phyloP scores from a whole-genome alignment of 2,329 filamentous ascomycete species.

The Fusarium decemcellulare region DNA sequence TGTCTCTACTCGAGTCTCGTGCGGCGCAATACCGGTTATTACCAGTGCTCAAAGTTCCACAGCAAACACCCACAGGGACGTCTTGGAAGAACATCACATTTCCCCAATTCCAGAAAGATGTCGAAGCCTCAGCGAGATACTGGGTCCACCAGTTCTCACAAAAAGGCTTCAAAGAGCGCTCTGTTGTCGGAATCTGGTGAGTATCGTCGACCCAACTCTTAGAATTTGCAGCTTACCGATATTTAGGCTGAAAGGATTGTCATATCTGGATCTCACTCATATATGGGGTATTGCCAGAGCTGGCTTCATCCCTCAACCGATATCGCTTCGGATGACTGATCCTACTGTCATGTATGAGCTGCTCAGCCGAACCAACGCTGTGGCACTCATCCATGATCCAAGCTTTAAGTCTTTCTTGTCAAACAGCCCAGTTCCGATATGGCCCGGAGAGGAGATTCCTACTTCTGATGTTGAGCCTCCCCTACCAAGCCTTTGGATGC shows the following conservation, averaged over 20 bases:
- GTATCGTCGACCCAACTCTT: rapidly evolving
- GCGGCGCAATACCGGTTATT: background rate
- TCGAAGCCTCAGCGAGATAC: conserved; percentile 24
- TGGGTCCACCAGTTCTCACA: conserved; percentile 23
- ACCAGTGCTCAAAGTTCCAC: conserved; percentile 31
- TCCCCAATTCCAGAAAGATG: conserved; percentile 18
- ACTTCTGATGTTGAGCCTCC: background rate
- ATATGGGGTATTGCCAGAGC: conserved; percentile 39
- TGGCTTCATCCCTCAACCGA: conserved; percentile 38
- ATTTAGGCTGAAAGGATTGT: conserved; percentile 25
- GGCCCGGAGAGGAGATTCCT: background rate
- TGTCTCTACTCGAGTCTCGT: conserved; percentile 1
- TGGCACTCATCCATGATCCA: conserved; percentile 30
- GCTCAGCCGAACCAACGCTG: conserved; percentile 9
- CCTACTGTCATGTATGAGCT: conserved; percentile 35
- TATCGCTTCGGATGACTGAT: conserved; percentile 35
- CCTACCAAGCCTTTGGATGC: background rate
- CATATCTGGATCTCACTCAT: conserved; percentile 30
- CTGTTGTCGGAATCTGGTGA: conserved; percentile 40
- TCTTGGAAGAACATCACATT: conserved; percentile 30
- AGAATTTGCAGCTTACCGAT: background rate
- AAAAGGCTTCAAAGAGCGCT: background rate
- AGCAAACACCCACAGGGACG: background rate
- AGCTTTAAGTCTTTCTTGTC: background rate
- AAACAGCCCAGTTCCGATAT: conserved; percentile 13